Evolutionary conservation across 805 yeast species (phyloP).

Genomic region (Candida ficus): DNA sequence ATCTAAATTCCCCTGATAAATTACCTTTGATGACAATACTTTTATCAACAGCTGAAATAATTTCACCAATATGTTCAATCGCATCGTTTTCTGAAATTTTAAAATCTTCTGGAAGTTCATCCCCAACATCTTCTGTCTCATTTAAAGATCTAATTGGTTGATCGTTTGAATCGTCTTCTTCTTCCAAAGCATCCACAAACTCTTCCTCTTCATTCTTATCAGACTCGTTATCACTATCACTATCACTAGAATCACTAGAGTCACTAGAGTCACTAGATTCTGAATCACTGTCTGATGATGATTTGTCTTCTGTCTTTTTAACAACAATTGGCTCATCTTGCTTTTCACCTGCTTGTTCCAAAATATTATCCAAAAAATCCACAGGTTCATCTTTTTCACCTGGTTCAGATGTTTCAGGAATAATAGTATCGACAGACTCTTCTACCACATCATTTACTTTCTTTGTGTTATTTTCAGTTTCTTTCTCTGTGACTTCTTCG

Average conservation of each 20-base stretch:
- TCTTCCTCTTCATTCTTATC: conserved; percentile 9
- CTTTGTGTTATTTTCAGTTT: not conserved
- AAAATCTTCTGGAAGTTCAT: conserved; percentile 63
- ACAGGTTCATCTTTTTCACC: not conserved
- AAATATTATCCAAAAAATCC: not conserved
- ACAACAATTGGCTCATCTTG: not conserved
- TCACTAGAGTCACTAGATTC: conserved; percentile 9
- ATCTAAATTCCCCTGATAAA: conserved; percentile 78
- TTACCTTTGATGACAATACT: conserved; percentile 68
- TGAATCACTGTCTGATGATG: conserved; percentile 2
- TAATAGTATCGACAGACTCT: too few species aligned
- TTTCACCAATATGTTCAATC: conserved; percentile 65
- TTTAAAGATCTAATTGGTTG: conserved; percentile 72
- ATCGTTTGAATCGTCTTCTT: conserved; percentile 14
- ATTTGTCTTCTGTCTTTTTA: not conserved
- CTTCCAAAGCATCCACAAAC: conserved; percentile 13
- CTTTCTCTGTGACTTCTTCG: too few species aligned
- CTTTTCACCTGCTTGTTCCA: not conserved
- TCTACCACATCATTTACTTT: too few species aligned
- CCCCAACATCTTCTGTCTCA: conserved; percentile 71
- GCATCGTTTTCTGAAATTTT: conserved; percentile 53
- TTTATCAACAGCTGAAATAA: conserved; percentile 64
- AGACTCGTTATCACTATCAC: conserved; percentile 7
- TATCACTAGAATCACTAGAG: conserved; percentile 6
- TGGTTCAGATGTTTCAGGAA: too few species aligned